A percentile compares a stretch with the other conserved stretches of the same genome.
phyloP scores from a whole-genome alignment of 257 asterid species.

The Ajuga chamaepitys region DNA sequence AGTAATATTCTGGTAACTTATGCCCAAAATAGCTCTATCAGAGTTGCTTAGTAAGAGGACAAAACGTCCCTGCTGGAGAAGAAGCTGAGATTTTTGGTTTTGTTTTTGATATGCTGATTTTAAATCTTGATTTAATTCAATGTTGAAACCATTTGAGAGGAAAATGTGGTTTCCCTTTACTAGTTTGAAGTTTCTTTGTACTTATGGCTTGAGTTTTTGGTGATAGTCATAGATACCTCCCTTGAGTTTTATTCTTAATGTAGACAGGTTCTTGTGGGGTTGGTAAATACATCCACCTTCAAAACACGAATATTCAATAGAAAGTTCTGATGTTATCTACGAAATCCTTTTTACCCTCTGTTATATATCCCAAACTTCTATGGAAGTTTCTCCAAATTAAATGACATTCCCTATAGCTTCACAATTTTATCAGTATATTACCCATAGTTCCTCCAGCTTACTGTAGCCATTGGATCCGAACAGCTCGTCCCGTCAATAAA shows the following conservation, averaged over 20 bases:
- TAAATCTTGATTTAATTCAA: background rate
- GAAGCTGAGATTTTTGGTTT: background rate
- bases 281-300: background rate
- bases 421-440: background rate
- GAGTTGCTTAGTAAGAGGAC: no score
- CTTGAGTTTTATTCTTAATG: background rate
- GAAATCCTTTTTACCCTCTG: background rate
- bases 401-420: background rate
- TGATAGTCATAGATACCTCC: background rate
- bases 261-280: background rate
- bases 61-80: background rate
- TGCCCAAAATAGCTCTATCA: no score
- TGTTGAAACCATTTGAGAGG: background rate
- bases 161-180: background rate
- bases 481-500: background rate
- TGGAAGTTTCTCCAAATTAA: background rate
- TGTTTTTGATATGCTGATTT: background rate
- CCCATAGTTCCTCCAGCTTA: background rate
- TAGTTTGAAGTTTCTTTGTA: background rate
- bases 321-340: background rate
- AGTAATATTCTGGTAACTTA: no score
- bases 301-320: background rate
- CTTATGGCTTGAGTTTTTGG: background rate
- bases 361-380: background rate
- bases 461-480: background rate